phyloP scores from a whole-genome alignment of 164 flowering plant genomes.

The Chimonanthus praecox region DNA sequence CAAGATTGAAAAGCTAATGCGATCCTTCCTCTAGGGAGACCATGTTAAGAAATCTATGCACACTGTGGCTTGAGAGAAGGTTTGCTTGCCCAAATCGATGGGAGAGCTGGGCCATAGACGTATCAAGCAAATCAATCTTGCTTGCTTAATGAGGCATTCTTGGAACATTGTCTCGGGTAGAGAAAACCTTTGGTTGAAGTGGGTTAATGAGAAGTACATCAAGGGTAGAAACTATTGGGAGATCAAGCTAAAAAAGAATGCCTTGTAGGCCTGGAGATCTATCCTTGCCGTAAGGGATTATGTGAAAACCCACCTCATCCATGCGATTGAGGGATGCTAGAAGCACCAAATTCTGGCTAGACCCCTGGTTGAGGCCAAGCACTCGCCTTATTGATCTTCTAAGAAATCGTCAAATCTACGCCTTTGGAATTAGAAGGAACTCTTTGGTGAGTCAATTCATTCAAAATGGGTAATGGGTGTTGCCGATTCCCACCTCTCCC shows the following conservation, averaged over 20 bases:
- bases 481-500: too few species aligned
- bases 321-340: background rate
- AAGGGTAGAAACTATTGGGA: background rate
- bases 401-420: background rate
- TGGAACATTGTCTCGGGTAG: background rate
- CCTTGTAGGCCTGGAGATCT: background rate
- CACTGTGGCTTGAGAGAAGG: background rate
- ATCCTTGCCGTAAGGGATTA: background rate
- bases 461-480: background rate
- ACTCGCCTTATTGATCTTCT: background rate
- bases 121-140: too few species aligned
- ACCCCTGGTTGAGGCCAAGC: background rate
- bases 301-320: background rate
- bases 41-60: background rate
- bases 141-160: background rate
- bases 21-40: background rate
- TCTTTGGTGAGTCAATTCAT: background rate
- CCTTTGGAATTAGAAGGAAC: background rate
- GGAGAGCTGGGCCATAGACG: background rate
- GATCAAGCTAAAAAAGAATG: background rate
- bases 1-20: too few species aligned
- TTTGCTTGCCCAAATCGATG: background rate
- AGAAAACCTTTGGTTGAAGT: background rate
- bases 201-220: background rate
- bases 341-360: background rate